A percentile compares a stretch with the other conserved stretches of the same genome.
Evolutionary conservation across 768 basidiomycete genomes (phyloP).

Genomic region (Plicaturopsis crispa): DNA sequence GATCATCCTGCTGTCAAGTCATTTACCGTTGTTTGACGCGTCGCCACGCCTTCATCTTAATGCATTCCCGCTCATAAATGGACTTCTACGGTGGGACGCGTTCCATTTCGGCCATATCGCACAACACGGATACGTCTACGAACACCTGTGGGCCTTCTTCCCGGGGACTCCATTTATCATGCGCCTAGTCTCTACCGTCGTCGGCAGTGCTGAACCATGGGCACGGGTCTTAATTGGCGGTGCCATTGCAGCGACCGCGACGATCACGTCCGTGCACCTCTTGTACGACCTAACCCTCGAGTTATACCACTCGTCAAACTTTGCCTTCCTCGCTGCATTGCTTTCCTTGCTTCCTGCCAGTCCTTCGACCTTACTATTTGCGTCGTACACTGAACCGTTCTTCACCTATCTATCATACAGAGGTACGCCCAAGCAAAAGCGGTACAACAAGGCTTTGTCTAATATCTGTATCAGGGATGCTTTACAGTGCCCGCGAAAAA

Average conservation of each 20-base stretch:
- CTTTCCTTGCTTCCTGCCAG: conserved; percentile 79
- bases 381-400: conserved; percentile 80
- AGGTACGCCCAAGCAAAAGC: conserved; percentile 31
- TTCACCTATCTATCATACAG: conserved; percentile 76
- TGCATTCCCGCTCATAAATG: no score
- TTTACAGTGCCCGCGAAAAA: conserved; percentile 22
- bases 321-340: conserved; percentile 54
- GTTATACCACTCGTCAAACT: conserved; percentile 43
- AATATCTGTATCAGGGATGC: conserved; percentile 18
- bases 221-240: background rate
- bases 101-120: conserved; percentile 78
- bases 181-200: conserved; percentile 20
- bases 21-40: no score
- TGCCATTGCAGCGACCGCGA: conserved; percentile 21
- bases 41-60: no score
- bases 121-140: conserved; percentile 46
- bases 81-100: conserved; percentile 79
- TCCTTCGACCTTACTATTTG: conserved; percentile 63
- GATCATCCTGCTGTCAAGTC: no score
- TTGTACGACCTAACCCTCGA: conserved; percentile 54
- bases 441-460: background rate
- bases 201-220: conserved; percentile 1
- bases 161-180: conserved; percentile 59
- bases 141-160: conserved; percentile 87
- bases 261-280: no score